Percentiles rank a stretch among this genome's conserved stretches.
Evolutionary conservation across 768 basidiomycete genomes (phyloP).

Genomic region (Amanita thiersii): DNA sequence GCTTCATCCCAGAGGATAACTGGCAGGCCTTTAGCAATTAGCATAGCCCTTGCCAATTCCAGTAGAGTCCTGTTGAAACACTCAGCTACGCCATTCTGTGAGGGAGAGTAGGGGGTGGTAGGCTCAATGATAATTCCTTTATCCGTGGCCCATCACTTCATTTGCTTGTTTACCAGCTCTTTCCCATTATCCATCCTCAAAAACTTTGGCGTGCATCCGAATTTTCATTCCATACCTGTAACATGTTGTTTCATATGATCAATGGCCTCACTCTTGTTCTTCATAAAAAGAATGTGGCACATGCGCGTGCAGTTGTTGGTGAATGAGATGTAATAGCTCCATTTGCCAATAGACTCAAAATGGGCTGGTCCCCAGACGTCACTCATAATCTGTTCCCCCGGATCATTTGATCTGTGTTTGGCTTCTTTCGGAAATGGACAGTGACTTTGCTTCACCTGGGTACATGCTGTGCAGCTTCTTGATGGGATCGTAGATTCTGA

Average conservation of each 20-base stretch:
- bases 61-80: constrained; percentile 16
- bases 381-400: constrained; percentile 8
- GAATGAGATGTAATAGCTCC: neutral
- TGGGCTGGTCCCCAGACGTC: constrained; percentile 2
- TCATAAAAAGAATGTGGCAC: neutral
- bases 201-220: constrained; percentile 9
- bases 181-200: constrained; percentile 17
- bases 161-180: constrained; percentile 14
- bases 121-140: constrained; percentile 19
- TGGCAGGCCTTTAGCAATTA: constrained; percentile 13
- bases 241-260: neutral
- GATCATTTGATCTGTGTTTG: neutral
- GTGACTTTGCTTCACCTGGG: neutral
- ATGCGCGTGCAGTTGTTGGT: neutral
- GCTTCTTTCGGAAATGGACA: too few species aligned
- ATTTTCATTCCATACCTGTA: constrained; percentile 11
- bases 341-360: neutral
- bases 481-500: neutral
- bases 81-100: constrained; percentile 26
- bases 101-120: constrained; percentile 18
- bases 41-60: constrained; percentile 17
- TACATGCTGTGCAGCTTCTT: neutral
- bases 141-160: constrained; percentile 11
- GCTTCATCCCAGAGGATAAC: constrained; percentile 16
- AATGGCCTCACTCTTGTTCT: neutral